Evolutionary conservation across 805 yeast species (phyloP), one percentile per base, ranked within the genome.

Genomic region (Sugiyamaella lignohabitans): DNA sequence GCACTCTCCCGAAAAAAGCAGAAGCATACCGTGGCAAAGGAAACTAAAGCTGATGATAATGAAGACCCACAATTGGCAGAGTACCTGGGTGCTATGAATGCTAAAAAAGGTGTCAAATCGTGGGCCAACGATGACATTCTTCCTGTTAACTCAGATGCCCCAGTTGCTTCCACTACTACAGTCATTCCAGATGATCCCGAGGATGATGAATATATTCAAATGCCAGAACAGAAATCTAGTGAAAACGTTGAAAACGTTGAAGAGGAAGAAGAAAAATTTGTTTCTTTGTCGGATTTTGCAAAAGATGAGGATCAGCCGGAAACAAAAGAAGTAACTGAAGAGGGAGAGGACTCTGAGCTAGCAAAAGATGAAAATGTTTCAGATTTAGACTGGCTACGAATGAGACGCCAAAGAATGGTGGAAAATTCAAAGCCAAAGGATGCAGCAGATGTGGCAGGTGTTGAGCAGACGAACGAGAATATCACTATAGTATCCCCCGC

Each of bases 381-480:
- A 11, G 96, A 89, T 67, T 65, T 85, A 44, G 96, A 89, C 48
- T 89, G 98, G 98, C 73, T 89, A 50, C 79, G 80, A 58, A 76
- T 74, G 55, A 79, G 85, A 63, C 76, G 93, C 64, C 77, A 74
- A 19, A 77, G 93, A 60, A 85, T 89, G 49, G 74, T 68, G 53
- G 87, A 44, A 11, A 35, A 14, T 8, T 4, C 4, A 20, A 2
- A 17, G 40, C 3, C 16, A 11, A 10, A 14, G 35, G 27, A 38
- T 5, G 38, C 21, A 35, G 18, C 20, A 14, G 20, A 6, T 16
- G 38, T 16, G 11, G 38, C 17, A 10, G 38, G 38, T 35, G 30
- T 6, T 27, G 20, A 35, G 10, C 14, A 8, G 14, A 27, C 32
- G 8, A 35, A 35, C 21, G 38, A 10, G 6, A 17, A 35, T 14